Percentiles rank a stretch among this genome's conserved stretches.
These are phyloP conservation scores for Metarhizium humberi DNA, from an alignment of 2,329 filamentous ascomycete species.

Conservation along the genomic window DNA sequence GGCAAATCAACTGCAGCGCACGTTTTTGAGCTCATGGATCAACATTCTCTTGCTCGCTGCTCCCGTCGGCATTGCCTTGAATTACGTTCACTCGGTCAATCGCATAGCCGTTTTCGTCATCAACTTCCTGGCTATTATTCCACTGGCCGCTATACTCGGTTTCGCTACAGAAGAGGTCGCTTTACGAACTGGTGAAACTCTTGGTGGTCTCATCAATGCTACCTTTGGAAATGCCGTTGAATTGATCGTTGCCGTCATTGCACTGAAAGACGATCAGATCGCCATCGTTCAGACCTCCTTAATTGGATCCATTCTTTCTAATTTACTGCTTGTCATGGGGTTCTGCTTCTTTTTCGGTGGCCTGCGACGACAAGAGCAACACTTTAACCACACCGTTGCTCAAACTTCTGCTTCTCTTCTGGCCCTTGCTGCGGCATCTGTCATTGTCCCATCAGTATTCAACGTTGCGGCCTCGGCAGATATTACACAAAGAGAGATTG, in stretches of 20 bases:
- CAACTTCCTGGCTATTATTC: conserved; percentile 91
- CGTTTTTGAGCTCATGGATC: conserved; percentile 75
- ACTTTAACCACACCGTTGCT: conserved; percentile 86
- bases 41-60: conserved; percentile 73
- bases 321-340: conserved; percentile 78
- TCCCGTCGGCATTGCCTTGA: conserved; percentile 68
- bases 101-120: conserved; percentile 67
- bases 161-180: conserved; percentile 90
- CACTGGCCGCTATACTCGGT: conserved; percentile 75
- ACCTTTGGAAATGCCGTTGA: conserved; percentile 91
- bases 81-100: conserved; percentile 48
- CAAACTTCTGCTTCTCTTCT: conserved; percentile 80
- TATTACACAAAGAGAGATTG: conserved; percentile 39
- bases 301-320: conserved; percentile 85
- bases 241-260: conserved; percentile 80
- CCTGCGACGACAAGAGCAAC: conserved; percentile 68
- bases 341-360: conserved; percentile 91
- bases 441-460: conserved; percentile 89
- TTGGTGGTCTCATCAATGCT: conserved; percentile 83
- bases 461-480: conserved; percentile 35
- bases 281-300: conserved; percentile 87
- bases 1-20: conserved; percentile 60
- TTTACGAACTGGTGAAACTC: conserved; percentile 68
- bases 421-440: conserved; percentile 65
- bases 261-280: conserved; percentile 63